phyloP scores from a whole-genome alignment of 495 filamentous ascomycete species.

The Neurospora sp. region DNA sequence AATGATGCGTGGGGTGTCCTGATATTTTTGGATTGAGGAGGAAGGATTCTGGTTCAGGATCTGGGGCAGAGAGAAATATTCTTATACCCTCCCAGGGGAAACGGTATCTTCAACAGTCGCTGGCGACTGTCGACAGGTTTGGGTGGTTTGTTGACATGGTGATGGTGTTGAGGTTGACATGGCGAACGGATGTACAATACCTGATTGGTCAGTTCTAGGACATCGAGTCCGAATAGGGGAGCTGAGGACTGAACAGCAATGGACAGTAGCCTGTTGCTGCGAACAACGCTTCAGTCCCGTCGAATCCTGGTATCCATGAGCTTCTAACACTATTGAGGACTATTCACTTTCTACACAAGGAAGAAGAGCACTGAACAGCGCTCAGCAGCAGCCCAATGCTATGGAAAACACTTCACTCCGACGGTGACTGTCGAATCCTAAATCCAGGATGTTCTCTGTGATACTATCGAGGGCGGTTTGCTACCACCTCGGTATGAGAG shows the following conservation, averaged over 20 bases:
- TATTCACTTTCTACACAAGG: not conserved
- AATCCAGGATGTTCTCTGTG: not conserved
- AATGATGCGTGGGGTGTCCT: not conserved
- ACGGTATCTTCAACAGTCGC: not conserved
- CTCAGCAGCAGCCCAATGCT: not conserved
- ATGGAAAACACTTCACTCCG: not conserved
- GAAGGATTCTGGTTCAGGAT: not conserved
- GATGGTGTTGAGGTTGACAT: not conserved
- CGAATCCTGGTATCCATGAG: fast-evolving
- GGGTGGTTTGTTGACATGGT: not conserved
- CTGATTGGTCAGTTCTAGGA: not conserved
- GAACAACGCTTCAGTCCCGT: not conserved
- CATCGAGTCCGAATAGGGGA: not conserved
- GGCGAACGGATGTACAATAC: not conserved
- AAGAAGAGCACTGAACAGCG: not conserved
- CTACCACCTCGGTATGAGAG: not conserved
- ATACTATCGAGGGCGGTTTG: not conserved
- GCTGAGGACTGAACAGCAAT: not conserved
- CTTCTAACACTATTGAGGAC: not conserved
- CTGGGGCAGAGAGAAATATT: not conserved
- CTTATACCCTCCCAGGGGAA: not conserved
- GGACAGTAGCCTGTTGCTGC: not conserved
- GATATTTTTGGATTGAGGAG: not conserved
- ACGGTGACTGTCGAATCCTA: not conserved
- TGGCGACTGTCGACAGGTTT: not conserved